Base-by-base conservation (phyloP, 106 monocot genomes). In the Posidonia australis region DNA sequence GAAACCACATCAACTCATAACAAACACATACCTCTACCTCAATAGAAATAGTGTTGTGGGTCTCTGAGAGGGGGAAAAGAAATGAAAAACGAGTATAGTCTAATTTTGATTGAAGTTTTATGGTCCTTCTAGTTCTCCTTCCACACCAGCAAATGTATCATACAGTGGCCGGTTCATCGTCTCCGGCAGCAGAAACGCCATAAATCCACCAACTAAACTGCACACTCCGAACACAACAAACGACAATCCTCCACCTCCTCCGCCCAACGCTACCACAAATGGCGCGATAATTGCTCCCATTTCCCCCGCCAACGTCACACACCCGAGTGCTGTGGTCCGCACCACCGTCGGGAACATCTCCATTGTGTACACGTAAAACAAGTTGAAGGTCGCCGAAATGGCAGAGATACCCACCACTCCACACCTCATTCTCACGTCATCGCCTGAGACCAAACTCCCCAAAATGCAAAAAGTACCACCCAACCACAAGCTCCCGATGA, bases 261-360 rank as follows among this genome's bases (percentile, higher is more conserved):
- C 74, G 1, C 74, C 74, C 47, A 67, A 10, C 46, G 61, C 67
- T 42, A 67, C 93, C 74, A 89, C 83, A 76, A 96, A 44, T 12
- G 90, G 86, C 66, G 86, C 86, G 43, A 84, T 27, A 12, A 87
- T 77, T 1, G 83, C 92, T 6, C 92, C 88, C 70, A 85, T 62
- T 63, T 88, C 82, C 46, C 63, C 18, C 10, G 82, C 88, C 70
- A 88, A 88, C 26, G 78, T 32, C 21, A 73, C 72, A 28, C 78
- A 81, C 14, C 92, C 88, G 0, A 93, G 67, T 21, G 88, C 92
- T 5, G 74, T 71, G 56, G 75, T 93, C 72, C 88, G 77, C 72
- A 93, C 93, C 46, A 73, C 70, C 25, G 93, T 96, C 27, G 90
- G 90, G 44, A 96, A 96, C 47, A 96, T 69, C 84, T 89, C 90